A percentile compares a stretch with the other conserved stretches of the same genome.
Evolutionary conservation across 2,329 filamentous ascomycete genomes (phyloP).

Genomic region (Microsporum canis): DNA sequence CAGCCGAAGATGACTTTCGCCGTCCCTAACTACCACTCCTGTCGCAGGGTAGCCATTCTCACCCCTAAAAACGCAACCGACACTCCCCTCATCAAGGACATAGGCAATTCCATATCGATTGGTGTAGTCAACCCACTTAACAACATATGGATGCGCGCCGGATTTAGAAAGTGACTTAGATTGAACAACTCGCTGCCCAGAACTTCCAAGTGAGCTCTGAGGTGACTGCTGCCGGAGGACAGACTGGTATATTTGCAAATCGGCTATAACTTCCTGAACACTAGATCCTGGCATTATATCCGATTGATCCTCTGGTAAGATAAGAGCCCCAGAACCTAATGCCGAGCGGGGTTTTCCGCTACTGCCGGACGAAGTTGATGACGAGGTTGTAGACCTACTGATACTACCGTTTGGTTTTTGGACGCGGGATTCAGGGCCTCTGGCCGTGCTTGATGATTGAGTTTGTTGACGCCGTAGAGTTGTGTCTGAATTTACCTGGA

Average conservation of each 20-base stretch:
- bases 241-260: slow-evolving; percentile 30
- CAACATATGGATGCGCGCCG: slow-evolving; percentile 36
- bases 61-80: slow-evolving; percentile 40
- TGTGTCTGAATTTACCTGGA: background rate
- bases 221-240: slow-evolving; percentile 24
- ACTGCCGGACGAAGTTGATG: background rate
- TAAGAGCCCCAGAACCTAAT: slow-evolving; percentile 26
- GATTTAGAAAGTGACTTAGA: slow-evolving; percentile 18
- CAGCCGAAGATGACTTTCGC: slow-evolving; percentile 36
- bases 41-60: slow-evolving; percentile 35
- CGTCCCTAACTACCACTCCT: slow-evolving; percentile 37
- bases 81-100: slow-evolving; percentile 40
- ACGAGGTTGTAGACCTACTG: background rate
- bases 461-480: background rate
- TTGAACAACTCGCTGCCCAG: slow-evolving; percentile 19
- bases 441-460: background rate
- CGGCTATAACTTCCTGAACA: slow-evolving; percentile 29
- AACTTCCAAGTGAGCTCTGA: background rate
- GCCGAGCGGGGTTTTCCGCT: slow-evolving; percentile 13
- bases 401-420: background rate
- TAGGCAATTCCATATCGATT: slow-evolving; percentile 43
- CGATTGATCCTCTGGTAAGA: slow-evolving; percentile 28
- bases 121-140: slow-evolving; percentile 45
- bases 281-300: slow-evolving; percentile 31
- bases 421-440: background rate